These are phyloP conservation scores for Bruguiera hainesii DNA, from an alignment of 441 rosid species.

Conservation along the genomic window DNA sequence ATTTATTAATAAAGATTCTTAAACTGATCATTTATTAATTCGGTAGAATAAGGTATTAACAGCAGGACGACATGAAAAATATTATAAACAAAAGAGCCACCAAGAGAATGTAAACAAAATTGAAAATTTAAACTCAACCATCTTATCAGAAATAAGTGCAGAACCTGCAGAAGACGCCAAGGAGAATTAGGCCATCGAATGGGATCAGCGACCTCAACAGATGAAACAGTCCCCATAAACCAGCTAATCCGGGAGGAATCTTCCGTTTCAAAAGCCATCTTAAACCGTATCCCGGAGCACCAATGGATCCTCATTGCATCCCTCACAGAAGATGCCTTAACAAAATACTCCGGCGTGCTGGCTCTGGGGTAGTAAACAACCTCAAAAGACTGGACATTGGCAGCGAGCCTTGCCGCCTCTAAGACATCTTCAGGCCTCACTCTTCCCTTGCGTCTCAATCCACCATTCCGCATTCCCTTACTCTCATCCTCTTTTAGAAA, in stretches of 20 bases:
- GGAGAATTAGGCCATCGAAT: conserved; percentile 91
- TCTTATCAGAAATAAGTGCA: neutral
- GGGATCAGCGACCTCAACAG: conserved; percentile 74
- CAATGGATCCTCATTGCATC: conserved; percentile 74
- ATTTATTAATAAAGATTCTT: neutral
- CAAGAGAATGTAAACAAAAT: neutral
- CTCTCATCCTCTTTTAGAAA: conserved; percentile 47
- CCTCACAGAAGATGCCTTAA: conserved; percentile 60
- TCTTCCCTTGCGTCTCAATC: conserved; percentile 44
- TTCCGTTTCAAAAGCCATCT: conserved; percentile 96
- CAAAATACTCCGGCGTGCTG: conserved; percentile 82
- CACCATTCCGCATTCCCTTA: conserved; percentile 35
- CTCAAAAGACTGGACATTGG: conserved; percentile 64
- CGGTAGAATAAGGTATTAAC: neutral
- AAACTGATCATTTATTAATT: neutral
- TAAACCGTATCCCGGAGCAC: conserved; percentile 93
- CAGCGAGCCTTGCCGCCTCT: conserved; percentile 63
- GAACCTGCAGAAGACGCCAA: conserved; percentile 91
- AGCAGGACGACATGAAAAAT: neutral
- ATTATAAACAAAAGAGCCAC: neutral
- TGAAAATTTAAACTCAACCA: neutral
- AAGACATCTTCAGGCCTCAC: conserved; percentile 61
- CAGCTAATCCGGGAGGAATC: conserved; percentile 92
- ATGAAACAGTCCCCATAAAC: conserved; percentile 90
- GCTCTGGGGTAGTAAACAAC: conserved; percentile 88